Evolutionary conservation across 2,329 filamentous ascomycete species (phyloP).

Genomic region (Pyrenochaeta sp.): DNA sequence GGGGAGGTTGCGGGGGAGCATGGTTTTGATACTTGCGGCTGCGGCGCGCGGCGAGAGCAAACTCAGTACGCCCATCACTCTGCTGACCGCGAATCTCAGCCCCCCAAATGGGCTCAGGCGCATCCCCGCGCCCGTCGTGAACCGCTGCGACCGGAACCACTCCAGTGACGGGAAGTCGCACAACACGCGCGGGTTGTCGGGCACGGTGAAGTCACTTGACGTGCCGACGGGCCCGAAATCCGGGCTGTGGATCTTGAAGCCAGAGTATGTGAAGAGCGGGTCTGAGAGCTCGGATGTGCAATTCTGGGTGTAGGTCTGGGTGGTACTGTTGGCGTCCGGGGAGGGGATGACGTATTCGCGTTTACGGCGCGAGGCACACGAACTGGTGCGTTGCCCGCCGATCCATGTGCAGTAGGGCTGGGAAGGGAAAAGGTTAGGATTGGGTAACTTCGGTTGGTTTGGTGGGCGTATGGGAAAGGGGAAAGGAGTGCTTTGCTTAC

Average conservation of each 20-base stretch:
- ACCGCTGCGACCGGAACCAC: constrained; percentile 4
- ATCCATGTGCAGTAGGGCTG: constrained; percentile 11
- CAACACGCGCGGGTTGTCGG: neutral
- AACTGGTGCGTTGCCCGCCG: neutral
- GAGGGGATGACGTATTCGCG: constrained; percentile 1
- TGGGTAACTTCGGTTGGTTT: too few species aligned
- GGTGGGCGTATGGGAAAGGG: too few species aligned
- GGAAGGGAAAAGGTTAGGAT: too few species aligned
- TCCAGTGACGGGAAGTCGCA: constrained; percentile 3
- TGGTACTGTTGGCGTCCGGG: neutral
- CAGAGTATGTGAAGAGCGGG: constrained; percentile 3
- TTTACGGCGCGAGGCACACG: constrained; percentile 3
- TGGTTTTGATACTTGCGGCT: neutral
- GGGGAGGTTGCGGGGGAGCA: too few species aligned
- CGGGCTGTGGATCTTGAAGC: constrained; percentile 6
- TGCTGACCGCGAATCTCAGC: neutral
- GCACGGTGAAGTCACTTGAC: constrained; percentile 3
- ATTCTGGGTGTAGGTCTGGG: neutral
- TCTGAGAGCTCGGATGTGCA: neutral
- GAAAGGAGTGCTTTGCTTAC: neutral
- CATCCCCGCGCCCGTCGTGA: constrained; percentile 1
- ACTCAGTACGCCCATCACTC: neutral
- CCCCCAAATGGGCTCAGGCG: neutral
- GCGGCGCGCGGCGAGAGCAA: neutral
- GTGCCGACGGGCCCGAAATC: constrained; percentile 8